Conservation (phyloP, 108 stramenopile genomes). For the Stephanodiscus triporus region DNA sequence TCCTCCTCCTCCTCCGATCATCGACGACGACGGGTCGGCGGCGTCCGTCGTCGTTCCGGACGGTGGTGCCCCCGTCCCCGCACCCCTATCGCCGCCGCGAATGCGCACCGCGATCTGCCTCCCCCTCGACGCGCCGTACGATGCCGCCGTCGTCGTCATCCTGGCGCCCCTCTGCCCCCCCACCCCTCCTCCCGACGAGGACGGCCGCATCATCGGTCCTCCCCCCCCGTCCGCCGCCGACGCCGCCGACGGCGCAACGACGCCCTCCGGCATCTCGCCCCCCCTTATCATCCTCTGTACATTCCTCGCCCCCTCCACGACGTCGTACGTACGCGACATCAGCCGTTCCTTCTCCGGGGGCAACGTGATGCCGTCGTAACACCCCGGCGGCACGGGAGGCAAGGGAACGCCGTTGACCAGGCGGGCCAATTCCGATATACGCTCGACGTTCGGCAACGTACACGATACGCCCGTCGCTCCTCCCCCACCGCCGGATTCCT, state of each 20-base stretch:
- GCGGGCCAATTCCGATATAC: slow-evolving; percentile 46
- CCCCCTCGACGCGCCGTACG: neutral
- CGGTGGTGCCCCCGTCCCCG: neutral
- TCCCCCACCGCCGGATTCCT: slow-evolving; percentile 57
- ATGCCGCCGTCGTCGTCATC: neutral
- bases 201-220: neutral
- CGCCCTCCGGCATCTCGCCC: slow-evolving; percentile 17
- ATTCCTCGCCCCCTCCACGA: slow-evolving; percentile 72
- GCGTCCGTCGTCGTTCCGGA: neutral
- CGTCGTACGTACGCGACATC: slow-evolving; percentile 82
- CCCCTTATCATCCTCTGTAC: slow-evolving; percentile 58
- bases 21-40: neutral
- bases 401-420: slow-evolving; percentile 70
- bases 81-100: neutral
- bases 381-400: slow-evolving; percentile 75
- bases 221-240: neutral
- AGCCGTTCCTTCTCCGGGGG: slow-evolving; percentile 69
- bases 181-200: neutral
- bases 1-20: too few species aligned
- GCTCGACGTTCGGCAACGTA: slow-evolving; percentile 60
- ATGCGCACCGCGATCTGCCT: neutral
- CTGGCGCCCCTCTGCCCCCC: neutral
- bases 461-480: slow-evolving; percentile 29
- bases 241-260: neutral
- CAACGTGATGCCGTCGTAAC: slow-evolving; percentile 75